These are phyloP conservation scores for Myriangium duriaei DNA, from an alignment of 2,329 filamentous ascomycete species.

Conservation along the genomic window DNA sequence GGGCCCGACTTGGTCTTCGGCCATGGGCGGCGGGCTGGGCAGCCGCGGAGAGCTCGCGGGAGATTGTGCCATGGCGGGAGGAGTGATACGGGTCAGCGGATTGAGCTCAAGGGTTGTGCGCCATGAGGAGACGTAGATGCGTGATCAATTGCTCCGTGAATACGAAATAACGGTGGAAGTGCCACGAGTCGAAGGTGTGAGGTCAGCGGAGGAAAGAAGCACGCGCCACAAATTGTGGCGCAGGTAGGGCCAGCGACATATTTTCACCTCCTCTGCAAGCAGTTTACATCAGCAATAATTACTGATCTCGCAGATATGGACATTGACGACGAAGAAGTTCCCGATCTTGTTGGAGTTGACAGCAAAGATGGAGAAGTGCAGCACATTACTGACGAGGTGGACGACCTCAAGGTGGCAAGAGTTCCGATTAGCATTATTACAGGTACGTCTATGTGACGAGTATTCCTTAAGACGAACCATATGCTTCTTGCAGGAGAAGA, in stretches of 20 bases:
- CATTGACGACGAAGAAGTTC: conserved; percentile 48
- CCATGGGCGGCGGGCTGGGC: conserved; percentile 85
- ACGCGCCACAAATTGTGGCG: conserved; percentile 9
- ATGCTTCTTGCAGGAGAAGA: too few species aligned
- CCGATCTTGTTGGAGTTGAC: conserved; percentile 43
- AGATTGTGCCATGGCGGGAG: conserved; percentile 23
- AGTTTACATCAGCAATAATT: not conserved
- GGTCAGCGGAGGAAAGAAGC: conserved; percentile 1
- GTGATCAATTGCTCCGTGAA: too few species aligned
- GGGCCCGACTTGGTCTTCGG: conserved; percentile 82
- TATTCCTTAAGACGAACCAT: too few species aligned
- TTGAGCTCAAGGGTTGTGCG: not conserved
- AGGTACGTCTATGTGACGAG: conserved; percentile 38
- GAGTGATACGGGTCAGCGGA: not conserved
- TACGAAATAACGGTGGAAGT: too few species aligned
- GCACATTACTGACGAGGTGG: conserved; percentile 26
- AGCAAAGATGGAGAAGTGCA: conserved; percentile 16
- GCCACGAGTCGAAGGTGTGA: too few species aligned
- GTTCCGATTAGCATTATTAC: conserved; percentile 81
- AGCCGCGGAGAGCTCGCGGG: conserved; percentile 75
- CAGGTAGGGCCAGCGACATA: too few species aligned
- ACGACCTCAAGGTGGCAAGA: conserved; percentile 44
- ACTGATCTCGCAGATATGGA: conserved; percentile 37
- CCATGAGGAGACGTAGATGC: not conserved
- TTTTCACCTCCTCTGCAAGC: not conserved